Percentiles rank a stretch among this genome's conserved stretches.
Conservation (phyloP, 371 early-diverging fungal species). For the Rhizopus delemar region DNA sequence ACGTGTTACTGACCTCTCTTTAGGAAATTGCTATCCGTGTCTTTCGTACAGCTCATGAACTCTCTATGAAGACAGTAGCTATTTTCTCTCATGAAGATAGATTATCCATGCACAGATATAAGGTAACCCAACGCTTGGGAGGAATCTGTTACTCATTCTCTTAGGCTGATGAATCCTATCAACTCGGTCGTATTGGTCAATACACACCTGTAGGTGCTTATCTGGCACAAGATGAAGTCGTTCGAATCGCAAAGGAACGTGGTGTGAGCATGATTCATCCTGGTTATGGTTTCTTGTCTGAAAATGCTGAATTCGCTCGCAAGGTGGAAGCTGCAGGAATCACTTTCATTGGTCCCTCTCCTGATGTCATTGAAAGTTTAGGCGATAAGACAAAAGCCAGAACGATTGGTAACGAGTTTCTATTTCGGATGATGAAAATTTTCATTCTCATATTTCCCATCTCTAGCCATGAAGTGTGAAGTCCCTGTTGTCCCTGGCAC, state of each 20-base stretch:
- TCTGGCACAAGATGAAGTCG: slow-evolving; percentile 89
- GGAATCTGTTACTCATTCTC: neutral
- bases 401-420: slow-evolving; percentile 60
- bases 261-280: slow-evolving; percentile 85
- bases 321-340: slow-evolving; percentile 90
- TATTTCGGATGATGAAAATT: neutral
- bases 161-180: slow-evolving; percentile 91
- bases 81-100: slow-evolving; percentile 91
- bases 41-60: slow-evolving; percentile 89
- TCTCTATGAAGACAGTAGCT: slow-evolving; percentile 87
- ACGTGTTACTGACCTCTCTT: neutral
- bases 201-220: slow-evolving; percentile 92
- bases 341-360: slow-evolving; percentile 87
- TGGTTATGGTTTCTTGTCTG: slow-evolving; percentile 90
- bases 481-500: slow-evolving; percentile 90
- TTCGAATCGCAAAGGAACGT: slow-evolving; percentile 79
- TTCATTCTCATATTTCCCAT: neutral
- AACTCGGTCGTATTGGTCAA: slow-evolving; percentile 80
- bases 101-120: slow-evolving; percentile 90
- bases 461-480: slow-evolving; percentile 70
- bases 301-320: slow-evolving; percentile 88
- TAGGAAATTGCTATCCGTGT: slow-evolving; percentile 92
- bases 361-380: slow-evolving; percentile 83
- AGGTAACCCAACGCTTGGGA: slow-evolving; percentile 49
- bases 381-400: slow-evolving; percentile 97